phyloP scores from a whole-genome alignment of 345 rosid species.

The thale cress (Arabidopsis thaliana) region TAIR10.1 NC_003076.8:1325001-1325500 shows the following conservation, averaged over 20 bases:
- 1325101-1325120: conserved; percentile 63
- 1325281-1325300: conserved; percentile 66
- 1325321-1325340: conserved; percentile 83
- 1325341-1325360: conserved; percentile 85
- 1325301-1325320: conserved; percentile 73
- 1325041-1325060: conserved; percentile 19
- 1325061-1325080: neutral
- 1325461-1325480: conserved; percentile 77
- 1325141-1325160: conserved; percentile 66
- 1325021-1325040: neutral
- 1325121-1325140: conserved; percentile 66
- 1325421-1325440: conserved; percentile 65
- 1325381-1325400: neutral
- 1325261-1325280: conserved; percentile 68
- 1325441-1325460: conserved; percentile 61
- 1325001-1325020: neutral
- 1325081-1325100: conserved; percentile 86
- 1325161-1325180: neutral
- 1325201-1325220: neutral
- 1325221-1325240: conserved; percentile 47
- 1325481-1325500: conserved; percentile 46
- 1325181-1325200: neutral
- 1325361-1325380: neutral
- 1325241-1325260: conserved; percentile 90
- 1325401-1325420: neutral